Base-by-base conservation (phyloP, 1,284 basidiomycete genomes). In the Irpex rosettiformis region DNA sequence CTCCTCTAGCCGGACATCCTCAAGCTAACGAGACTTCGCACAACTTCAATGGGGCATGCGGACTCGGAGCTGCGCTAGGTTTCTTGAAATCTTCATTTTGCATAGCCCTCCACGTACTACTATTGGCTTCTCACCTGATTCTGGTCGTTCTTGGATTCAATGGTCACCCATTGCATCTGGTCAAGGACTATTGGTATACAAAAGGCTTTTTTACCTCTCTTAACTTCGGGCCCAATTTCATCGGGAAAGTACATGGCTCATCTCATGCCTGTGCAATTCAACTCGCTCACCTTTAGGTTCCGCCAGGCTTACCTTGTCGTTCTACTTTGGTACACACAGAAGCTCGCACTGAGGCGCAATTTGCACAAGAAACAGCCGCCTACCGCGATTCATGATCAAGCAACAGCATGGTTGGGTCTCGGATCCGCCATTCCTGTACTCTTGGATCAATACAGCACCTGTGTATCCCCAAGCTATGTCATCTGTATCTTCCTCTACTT, bases 301-400 rank as follows among this genome's bases (percentile, higher is more conserved):
- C 21, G 30, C 13, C 47, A 61, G 60, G 25, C 51, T 18, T 58
- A 58, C 37, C 55, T 58, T 24, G 51, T 57, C 11, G 21, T 54
- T 16, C 47, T 61, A 18, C 53, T 61, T 6, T 54, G 40, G 24
- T 24, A 56, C 29, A 61, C 60, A 7, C 60, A 58, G 24, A 48
- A 27, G 5, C 55, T 61, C 7, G 60, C 60, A 4, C 51, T 61
- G 10, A 43, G 51, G 16, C 57, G 55, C 6, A 57, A 56, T 33
- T 51, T 58, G 7, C 57, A 61, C 40, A 22, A 58, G 13, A 21
- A 48, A n/a, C 60, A 61, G 55, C 21, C 22, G 1, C 60, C 56
- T 21, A 56, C 60, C 11, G 48, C 60, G 4, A 33, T 61, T 24
- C 60, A 61, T 45, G 60, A 61, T 25, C 58, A 61, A 40, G 55